Base-by-base conservation (phyloP, 495 filamentous ascomycete genomes). In the Alectoria sarmentosa region DNA sequence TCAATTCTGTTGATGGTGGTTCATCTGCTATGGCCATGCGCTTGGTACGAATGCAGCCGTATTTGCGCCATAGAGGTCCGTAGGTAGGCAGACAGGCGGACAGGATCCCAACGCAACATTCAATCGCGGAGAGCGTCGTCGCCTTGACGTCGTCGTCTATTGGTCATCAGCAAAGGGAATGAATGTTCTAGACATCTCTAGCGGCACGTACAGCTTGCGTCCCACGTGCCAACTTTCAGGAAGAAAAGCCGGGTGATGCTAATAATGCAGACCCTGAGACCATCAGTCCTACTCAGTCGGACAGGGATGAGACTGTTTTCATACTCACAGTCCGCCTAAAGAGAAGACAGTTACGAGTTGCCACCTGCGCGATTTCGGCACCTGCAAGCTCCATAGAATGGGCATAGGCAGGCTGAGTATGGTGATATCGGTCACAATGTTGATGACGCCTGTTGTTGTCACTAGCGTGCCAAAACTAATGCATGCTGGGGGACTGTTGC, bases 321-420 rank as follows among this genome's bases (percentile, higher is more conserved):
- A 5, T 30, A 19, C 57, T 26, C 14, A 62, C 60, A 52, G 15
- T 46, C 60, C 60, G 48, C 60, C 60, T 5, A 62, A 19, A 6
- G 44, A 49, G 11, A 62, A 62, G 13, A 52, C 37, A 15, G 11
- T 17, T 1, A 62, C 37, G 15, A 62, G 30, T 32, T 46, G 38
- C 30, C 30, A 36, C 26, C 37, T 52, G 34, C 60, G 60, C 3
- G 21, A 13, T 21, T 44, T 26, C 28, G 60, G 52, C 19, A 62
- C 32, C 11, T 70, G 70, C n/a, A 74, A 64, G 46, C 42, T 69
- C 68, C 70, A 68, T 23, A 69, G 62, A 32, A 67, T 63, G 7
- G 70, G 71, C 30, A 74, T 72, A 26, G 73, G 73, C 58, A 73
- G 62, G 19, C 71, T 60, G 52, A 74, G 70, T n/a, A 74, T 44